Evolutionary conservation across 805 yeast species (phyloP), one percentile per base, ranked within the genome.

Genomic region (Hanseniaspora meyeri): DNA sequence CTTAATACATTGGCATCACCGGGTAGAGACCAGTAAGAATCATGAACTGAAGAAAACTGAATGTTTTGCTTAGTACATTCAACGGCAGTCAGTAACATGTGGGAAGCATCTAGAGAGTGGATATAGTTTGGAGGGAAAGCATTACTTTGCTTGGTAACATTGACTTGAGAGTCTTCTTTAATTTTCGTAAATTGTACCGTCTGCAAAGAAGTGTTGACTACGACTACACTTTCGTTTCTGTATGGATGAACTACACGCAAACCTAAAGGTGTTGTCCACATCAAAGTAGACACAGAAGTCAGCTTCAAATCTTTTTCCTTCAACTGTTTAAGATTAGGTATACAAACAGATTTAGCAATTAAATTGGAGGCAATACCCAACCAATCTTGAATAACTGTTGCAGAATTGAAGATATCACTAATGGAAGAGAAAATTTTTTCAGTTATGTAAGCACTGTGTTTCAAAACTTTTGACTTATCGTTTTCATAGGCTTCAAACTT

Each of bases 11-110:
- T 83, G 43, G 91, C 81, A 66, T 87, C 91, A 51, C 80, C 72
- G 1, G 98, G 97, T 67, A 93, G 97, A 0, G 97, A 89, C 98
- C 98, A 91, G 68, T 87, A 91, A 0, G 97, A 91, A 68, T 91
- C 98, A 69, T 91, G 98, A 27, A 91, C 98, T 0, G 97, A 82
- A 0, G 97, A 96, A 75, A 93, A 91, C 12, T 81, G 74, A 51
- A 93, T 69, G 0, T 79, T 80, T 1, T 66, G 66, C 43, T 81
- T 76, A 4, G 84, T 80, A 68, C 96, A 88, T 27, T 81, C 81
- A 51, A 80, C 74, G 0, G 97, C 95, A 9, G 96, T 85, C 74
- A 90, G 71, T 52, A 93, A 74, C 98, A 91, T 93, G 68, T 91
- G 98, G 0, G 96, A 84, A 1, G 97, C 97, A 75, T 91, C 98